Conservation (phyloP, 768 basidiomycete genomes). For the Mycena haematopus region DNA sequence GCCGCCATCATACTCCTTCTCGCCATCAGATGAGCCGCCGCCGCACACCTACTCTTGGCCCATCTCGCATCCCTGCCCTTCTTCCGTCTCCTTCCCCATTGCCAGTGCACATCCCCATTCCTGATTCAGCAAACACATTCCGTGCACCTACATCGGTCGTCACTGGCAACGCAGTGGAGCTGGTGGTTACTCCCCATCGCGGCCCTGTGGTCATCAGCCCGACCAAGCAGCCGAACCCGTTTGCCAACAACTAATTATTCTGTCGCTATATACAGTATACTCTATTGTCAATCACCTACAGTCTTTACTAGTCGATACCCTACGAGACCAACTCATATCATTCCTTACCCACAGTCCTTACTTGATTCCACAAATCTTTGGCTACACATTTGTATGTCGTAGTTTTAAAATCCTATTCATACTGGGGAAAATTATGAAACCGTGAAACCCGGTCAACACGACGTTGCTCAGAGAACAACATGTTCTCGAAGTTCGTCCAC, state of each 20-base stretch:
- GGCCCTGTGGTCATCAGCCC: slow-evolving; percentile 12
- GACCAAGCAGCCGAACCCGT: not conserved
- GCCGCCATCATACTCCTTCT: slow-evolving; percentile 9
- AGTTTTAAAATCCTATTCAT: slow-evolving; percentile 9
- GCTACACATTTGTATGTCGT: not conserved
- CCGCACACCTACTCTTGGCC: slow-evolving; percentile 4
- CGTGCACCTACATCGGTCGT: not conserved
- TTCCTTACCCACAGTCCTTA: slow-evolving; percentile 3
- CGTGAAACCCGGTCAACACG: slow-evolving; percentile 41
- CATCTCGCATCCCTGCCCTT: not conserved
- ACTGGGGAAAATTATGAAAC: slow-evolving; percentile 40
- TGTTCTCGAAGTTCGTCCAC: slow-evolving; percentile 45
- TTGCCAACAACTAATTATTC: not conserved
- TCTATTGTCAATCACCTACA: too few relatives aligned
- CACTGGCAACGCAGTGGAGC: slow-evolving; percentile 6
- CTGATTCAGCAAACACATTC: not conserved
- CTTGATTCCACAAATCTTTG: not conserved
- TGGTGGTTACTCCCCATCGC: slow-evolving; percentile 1
- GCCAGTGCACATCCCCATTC: not conserved
- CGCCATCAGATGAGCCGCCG: not conserved
- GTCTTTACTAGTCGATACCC: not conserved
- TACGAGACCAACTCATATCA: slow-evolving; percentile 1
- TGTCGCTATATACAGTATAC: too few relatives aligned
- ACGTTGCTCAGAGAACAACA: slow-evolving; percentile 45
- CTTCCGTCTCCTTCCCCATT: not conserved